phyloP scores from a whole-genome alignment of 805 yeast species.

The Candida chilensis region DNA sequence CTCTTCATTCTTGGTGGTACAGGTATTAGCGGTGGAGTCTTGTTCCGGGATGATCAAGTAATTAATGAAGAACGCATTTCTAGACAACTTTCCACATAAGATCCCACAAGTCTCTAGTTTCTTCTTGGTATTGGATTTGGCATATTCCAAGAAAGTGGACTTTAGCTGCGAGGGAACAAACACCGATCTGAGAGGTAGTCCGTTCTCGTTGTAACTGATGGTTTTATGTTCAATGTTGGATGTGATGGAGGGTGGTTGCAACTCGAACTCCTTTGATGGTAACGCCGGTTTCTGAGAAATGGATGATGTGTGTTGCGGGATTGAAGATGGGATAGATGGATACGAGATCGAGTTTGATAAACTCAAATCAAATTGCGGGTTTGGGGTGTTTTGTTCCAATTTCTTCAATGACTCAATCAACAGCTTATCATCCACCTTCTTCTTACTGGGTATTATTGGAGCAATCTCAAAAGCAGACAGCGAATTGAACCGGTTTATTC shows the following conservation, averaged over 20 bases:
- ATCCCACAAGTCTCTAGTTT: slow-evolving; percentile 62
- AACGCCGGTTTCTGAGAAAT: no score
- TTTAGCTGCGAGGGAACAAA: slow-evolving; percentile 39
- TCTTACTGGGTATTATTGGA: not conserved
- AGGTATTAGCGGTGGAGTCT: slow-evolving; percentile 53
- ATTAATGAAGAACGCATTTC: slow-evolving; percentile 57
- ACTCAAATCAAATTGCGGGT: no score
- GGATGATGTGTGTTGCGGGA: no score
- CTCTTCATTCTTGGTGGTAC: slow-evolving; percentile 54
- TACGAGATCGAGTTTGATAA: no score
- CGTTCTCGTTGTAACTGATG: slow-evolving; percentile 42
- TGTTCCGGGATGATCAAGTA: slow-evolving; percentile 56
- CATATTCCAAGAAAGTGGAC: slow-evolving; percentile 31
- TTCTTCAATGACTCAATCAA: not conserved
- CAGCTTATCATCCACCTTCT: not conserved
- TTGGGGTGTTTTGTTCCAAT: no score
- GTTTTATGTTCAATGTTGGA: slow-evolving; percentile 21
- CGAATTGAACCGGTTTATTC: slow-evolving; percentile 1
- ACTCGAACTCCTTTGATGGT: slow-evolving; percentile 1
- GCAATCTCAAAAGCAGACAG: no score
- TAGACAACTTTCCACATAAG: slow-evolving; percentile 49
- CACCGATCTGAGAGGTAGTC: slow-evolving; percentile 41
- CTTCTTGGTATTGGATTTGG: slow-evolving; percentile 36
- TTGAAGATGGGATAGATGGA: no score
- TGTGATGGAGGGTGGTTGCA: not conserved